Evolutionary conservation across 2,329 filamentous ascomycete species (phyloP), one percentile per base, ranked within the genome.

Genomic region (Onygenales sp.): DNA sequence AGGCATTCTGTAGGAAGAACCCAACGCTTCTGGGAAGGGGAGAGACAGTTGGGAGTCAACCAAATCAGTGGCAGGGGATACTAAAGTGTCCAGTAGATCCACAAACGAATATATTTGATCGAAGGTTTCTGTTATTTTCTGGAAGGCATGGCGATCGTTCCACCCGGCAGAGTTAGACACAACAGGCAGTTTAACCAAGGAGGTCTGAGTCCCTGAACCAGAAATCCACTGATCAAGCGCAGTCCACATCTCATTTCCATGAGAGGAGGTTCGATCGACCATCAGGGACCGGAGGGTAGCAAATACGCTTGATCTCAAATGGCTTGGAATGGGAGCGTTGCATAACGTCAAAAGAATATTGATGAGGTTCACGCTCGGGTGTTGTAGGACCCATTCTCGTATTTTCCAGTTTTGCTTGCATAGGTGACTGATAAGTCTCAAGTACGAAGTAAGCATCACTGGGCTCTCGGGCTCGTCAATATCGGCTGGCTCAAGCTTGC

Each of bases 381-480:
- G 74, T 42, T 82, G 78, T 21, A 94, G 73, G 55, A 97, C 77
- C 75, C 86, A 95, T 36, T 80, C 72, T 49, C 92, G 81, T 1
- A 89, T 86, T 17, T 77, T 74, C 54, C 80, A 76, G 63, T 88
- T 95, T 64, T 92, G 83, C 21, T 80, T 77, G 57, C 86, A 85
- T 8, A 98, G 75, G 67, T 94, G 89, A 3, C 88, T 83, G 61
- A 95, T 87, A 4, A 98, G 78, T 33, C 92, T 84, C 51, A 98
- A 77, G 66, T 97, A 97, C 61, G 89, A 92, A 65, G 96, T 90
- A 32, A 98, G 77, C 88, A 98, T 96, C 71, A 95, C 87, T n/a
- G 86, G 85, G 42, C 88, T 94, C 68, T 98, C 94, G 3, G 90
- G 88, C 65, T 96, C 92, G 32, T 95, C 90, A 56, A 88, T 83